Base-by-base conservation (phyloP, 2,329 filamentous ascomycete genomes). In the Penicillium olsonii region DNA sequence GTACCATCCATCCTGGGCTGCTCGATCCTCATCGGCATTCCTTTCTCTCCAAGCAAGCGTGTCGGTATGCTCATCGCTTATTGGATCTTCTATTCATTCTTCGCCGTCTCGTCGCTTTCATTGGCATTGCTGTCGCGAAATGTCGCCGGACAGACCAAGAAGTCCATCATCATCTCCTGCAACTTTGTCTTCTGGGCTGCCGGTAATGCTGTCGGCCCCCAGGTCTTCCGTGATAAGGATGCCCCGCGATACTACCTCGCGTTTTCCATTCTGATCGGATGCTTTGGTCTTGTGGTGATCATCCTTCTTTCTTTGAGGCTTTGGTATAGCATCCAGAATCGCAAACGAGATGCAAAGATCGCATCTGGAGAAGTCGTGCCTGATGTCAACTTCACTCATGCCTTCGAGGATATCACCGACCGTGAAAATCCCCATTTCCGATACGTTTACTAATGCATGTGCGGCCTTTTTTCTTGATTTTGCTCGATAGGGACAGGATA, bases 51-150 rank as follows among this genome's bases (percentile, higher is more conserved):
- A 7, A 83, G 81, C 38, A 79, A 85, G 68, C 37, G 27, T 41
- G 77, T 84, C 35, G 87, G 87, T 6, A 77, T 90, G 1, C 72
- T 90, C 8, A 81, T 90, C 61, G 81, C 78, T 61, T 90, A 90
- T 75, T 90, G 89, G 72, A 84, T 90, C 52, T 85, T 84, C 0
- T 77, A 89, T 19, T 88, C 84, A 5, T 90, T 90, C 78, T 90
- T 86, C 85, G 84, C 86, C 0, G 85, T 85, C 0, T 81, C 86
- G 59, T 86, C 84, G 2, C 73, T 88, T 12, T 76, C 80, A 5
- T 77, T 89, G 59, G 84, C 83, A 19, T 78, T 89, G 72, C 76
- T 88, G 47, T 82, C 81, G 0, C 78, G 85, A 14, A 89, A 90
- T 62, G 74, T 87, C 6, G 87, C 83, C 22, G 87, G 87, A 0